A percentile compares a stretch with the other conserved stretches of the same genome.
Evolutionary conservation across 1,284 basidiomycete genomes (phyloP).

Genomic region (Ceratobasidium sp.): DNA sequence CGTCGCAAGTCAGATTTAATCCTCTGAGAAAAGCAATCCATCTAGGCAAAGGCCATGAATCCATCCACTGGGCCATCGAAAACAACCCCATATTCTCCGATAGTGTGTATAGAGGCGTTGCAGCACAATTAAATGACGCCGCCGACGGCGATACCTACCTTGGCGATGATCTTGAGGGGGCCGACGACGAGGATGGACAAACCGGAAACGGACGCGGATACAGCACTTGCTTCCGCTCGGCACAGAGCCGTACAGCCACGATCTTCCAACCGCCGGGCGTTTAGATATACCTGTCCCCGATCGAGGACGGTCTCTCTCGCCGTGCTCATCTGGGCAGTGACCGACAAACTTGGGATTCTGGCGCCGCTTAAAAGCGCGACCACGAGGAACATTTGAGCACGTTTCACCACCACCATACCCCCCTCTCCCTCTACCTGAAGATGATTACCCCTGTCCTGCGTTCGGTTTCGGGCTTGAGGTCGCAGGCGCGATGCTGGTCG

Average conservation of each 20-base stretch:
- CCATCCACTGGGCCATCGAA: no score
- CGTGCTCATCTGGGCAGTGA: neutral
- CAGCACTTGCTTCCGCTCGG: conserved; percentile 7
- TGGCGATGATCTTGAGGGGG: conserved; percentile 33
- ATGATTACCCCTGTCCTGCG: conserved; percentile 30
- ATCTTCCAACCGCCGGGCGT: neutral
- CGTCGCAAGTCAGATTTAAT: conserved; percentile 9
- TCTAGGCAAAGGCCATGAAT: neutral
- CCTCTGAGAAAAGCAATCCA: neutral
- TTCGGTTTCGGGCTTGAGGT: conserved; percentile 4
- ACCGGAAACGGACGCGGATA: conserved; percentile 18
- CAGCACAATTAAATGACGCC: no score
- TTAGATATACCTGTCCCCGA: neutral
- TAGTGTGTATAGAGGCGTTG: no score
- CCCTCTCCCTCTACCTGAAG: neutral
- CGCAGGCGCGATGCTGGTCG: conserved; percentile 3
- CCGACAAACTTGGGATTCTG: neutral
- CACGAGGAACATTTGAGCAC: neutral
- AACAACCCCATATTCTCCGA: neutral
- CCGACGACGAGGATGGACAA: conserved; percentile 31
- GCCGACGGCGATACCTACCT: conserved; percentile 20
- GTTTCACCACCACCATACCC: conserved; percentile 8
- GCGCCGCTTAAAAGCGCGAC: conserved; percentile 4
- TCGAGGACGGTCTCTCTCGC: neutral
- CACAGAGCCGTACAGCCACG: neutral